Percentiles rank a stretch among this genome's conserved stretches.
Evolutionary conservation across 2,329 filamentous ascomycete genomes (phyloP).

Genomic region (Calycina herbarum): DNA sequence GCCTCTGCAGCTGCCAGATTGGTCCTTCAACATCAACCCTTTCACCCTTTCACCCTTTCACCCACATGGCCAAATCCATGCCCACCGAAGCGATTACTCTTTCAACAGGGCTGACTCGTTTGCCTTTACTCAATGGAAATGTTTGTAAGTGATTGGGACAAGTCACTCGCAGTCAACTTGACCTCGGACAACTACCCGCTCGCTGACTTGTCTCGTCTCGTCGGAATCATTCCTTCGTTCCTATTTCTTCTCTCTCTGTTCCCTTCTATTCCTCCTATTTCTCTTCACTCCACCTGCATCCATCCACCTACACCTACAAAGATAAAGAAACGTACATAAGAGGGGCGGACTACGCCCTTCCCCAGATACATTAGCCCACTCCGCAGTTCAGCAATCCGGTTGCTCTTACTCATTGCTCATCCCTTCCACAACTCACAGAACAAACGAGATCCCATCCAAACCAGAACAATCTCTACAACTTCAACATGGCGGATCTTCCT

Average conservation of each 20-base stretch:
- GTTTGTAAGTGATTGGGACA: neutral
- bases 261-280: neutral
- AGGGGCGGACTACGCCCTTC: too few species aligned
- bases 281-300: too few species aligned
- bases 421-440: neutral
- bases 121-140: conserved; percentile 12
- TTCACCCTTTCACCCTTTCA: too few species aligned
- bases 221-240: conserved; percentile 8
- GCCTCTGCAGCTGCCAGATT: neutral
- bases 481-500: conserved; percentile 25
- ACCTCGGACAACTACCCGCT: neutral
- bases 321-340: neutral
- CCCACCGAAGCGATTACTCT: neutral
- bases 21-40: neutral
- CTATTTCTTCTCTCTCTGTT: neutral
- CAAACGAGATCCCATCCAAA: neutral
- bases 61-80: neutral
- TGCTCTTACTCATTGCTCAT: neutral
- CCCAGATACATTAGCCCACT: neutral
- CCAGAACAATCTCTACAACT: conserved; percentile 8
- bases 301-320: neutral
- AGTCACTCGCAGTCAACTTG: neutral
- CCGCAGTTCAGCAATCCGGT: neutral
- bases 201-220: conserved; percentile 12
- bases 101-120: conserved; percentile 9